Evolutionary conservation across 805 yeast species (phyloP).

Genomic region (Pichia nakasei): DNA sequence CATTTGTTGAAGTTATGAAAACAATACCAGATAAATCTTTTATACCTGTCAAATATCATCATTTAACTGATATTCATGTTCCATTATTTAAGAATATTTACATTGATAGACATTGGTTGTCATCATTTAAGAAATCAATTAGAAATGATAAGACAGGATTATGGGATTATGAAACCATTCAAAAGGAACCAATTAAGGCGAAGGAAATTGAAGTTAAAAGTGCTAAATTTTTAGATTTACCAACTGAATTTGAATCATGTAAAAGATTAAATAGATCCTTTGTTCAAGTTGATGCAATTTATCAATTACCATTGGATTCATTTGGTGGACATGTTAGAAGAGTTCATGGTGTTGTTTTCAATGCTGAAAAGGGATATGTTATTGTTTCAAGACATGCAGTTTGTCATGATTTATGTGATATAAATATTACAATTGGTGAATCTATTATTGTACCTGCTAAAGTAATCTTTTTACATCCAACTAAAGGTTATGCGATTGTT

Average conservation of each 20-base stretch:
- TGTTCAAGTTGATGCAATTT: conserved; percentile 56
- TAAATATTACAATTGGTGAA: conserved; percentile 75
- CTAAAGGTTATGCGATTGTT: conserved; percentile 75
- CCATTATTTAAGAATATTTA: conserved; percentile 56
- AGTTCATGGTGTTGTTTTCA: conserved; percentile 74
- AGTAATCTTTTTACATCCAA: conserved; percentile 79
- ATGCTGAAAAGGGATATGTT: conserved; percentile 71
- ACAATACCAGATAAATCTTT: conserved; percentile 66
- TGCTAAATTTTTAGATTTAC: conserved; percentile 65
- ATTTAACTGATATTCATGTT: conserved; percentile 72
- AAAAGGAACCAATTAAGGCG: conserved; percentile 56
- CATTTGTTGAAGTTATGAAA: conserved; percentile 72
- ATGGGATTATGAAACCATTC: conserved; percentile 46
- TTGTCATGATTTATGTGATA: conserved; percentile 76
- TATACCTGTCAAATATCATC: conserved; percentile 64
- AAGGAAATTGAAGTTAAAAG: conserved; percentile 41
- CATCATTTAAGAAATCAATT: conserved; percentile 57
- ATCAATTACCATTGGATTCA: conserved; percentile 72
- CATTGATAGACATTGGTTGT: conserved; percentile 81
- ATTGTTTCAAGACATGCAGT: conserved; percentile 69
- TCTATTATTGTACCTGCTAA: conserved; percentile 72
- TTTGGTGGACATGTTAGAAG: conserved; percentile 51
- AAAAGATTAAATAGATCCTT: conserved; percentile 55
- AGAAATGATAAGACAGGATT: conserved; percentile 49
- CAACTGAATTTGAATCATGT: conserved; percentile 47